A percentile compares a stretch with the other conserved stretches of the same genome.
These are phyloP conservation scores for Tetraselmis striata DNA, from an alignment of 139 green algal genomes.

Conservation along the genomic window DNA sequence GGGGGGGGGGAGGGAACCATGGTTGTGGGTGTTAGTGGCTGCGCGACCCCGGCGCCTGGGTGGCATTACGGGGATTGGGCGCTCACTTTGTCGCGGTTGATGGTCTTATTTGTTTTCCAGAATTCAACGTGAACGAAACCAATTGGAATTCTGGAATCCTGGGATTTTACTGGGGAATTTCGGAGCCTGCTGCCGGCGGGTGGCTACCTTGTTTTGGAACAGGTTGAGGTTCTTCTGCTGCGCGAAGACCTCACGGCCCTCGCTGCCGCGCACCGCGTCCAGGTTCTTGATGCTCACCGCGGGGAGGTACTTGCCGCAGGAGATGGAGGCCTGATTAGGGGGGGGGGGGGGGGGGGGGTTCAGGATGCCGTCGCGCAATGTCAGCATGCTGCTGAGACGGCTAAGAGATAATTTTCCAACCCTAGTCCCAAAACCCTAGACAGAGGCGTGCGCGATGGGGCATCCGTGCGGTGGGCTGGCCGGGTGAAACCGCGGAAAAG, in stretches of 20 bases:
- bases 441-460: too few relatives aligned
- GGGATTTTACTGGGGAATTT: not conserved
- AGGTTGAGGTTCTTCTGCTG: slow-evolving; percentile 67
- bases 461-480: too few relatives aligned
- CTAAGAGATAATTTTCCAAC: too few relatives aligned
- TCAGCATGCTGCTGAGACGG: too few relatives aligned
- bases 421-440: too few relatives aligned
- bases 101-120: not conserved
- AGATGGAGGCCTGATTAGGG: slow-evolving; percentile 54
- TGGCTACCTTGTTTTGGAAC: slow-evolving; percentile 61
- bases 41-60: too few relatives aligned
- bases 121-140: not conserved
- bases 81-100: too few relatives aligned
- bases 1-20: not conserved
- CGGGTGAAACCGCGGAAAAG: too few relatives aligned
- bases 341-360: too few relatives aligned
- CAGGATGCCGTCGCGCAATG: not conserved
- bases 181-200: not conserved
- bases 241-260: slow-evolving; percentile 62
- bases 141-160: not conserved
- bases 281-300: slow-evolving; percentile 32
- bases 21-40: too few relatives aligned
- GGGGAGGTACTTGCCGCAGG: slow-evolving; percentile 45
- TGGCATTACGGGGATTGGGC: too few relatives aligned
- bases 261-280: slow-evolving; percentile 16